Evolutionary conservation across 768 basidiomycete species (phyloP).

Genomic region (Calvatia gigantea): DNA sequence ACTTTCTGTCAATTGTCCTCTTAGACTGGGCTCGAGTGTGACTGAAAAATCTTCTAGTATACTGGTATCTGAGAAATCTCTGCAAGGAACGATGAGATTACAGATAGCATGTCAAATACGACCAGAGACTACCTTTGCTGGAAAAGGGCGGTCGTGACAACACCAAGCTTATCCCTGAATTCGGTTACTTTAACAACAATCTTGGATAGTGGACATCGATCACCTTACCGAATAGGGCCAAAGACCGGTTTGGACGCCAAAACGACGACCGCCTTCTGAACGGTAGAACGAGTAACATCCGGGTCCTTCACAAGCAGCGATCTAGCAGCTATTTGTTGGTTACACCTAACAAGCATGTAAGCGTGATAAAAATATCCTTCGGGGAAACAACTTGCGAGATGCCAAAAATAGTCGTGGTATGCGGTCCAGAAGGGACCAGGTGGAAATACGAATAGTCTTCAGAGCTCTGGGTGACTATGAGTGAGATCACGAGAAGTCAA

Average conservation of each 20-base stretch:
- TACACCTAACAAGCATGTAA: constrained; percentile 56
- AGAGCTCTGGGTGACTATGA: constrained; percentile 45
- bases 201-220: not conserved
- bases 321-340: constrained; percentile 87
- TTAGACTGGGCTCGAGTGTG: constrained; percentile 72
- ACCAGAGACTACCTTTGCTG: constrained; percentile 59
- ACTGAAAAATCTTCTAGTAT: constrained; percentile 87
- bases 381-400: constrained; percentile 70
- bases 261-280: constrained; percentile 97
- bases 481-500: constrained; percentile 8
- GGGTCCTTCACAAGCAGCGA: constrained; percentile 71
- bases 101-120: not conserved
- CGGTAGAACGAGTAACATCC: constrained; percentile 92
- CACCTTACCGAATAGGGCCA: constrained; percentile 79
- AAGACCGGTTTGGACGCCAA: constrained; percentile 88
- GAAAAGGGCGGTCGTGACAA: constrained; percentile 90
- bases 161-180: constrained; percentile 83
- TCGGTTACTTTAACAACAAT: not conserved
- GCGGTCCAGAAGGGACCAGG: constrained; percentile 67
- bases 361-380: not conserved
- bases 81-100: constrained; percentile 19
- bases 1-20: constrained; percentile 84
- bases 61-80: constrained; percentile 83
- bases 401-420: constrained; percentile 85
- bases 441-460: constrained; percentile 99